phyloP scores from a whole-genome alignment of 1,284 basidiomycete genomes.

The Cutaneotrichosporon daszewskae region DNA sequence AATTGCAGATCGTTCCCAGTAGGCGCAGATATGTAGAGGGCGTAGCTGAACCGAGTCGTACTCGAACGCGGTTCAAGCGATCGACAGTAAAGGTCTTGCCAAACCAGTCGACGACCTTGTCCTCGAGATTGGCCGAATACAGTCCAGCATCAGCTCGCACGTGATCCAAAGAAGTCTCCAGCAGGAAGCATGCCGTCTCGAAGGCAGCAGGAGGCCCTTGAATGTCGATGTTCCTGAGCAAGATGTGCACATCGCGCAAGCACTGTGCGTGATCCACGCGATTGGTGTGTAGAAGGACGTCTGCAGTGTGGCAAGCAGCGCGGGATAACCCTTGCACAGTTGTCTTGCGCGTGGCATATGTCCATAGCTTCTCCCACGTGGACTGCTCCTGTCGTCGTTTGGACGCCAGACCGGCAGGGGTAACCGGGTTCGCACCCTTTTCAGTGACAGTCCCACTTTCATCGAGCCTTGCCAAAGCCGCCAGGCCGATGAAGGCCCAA shows the following conservation, averaged over 20 bases:
- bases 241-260: constrained; percentile 63
- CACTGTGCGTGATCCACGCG: constrained; percentile 57
- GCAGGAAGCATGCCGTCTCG: constrained; percentile 78
- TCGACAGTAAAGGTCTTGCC: constrained; percentile 49
- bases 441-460: background rate
- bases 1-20: constrained; percentile 58
- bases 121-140: constrained; percentile 72
- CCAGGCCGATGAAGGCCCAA: constrained; percentile 75
- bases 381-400: constrained; percentile 6
- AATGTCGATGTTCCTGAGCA: constrained; percentile 73
- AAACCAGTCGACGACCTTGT: constrained; percentile 77
- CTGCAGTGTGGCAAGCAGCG: constrained; percentile 71
- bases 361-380: constrained; percentile 74
- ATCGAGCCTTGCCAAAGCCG: constrained; percentile 48
- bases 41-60: constrained; percentile 51
- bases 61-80: constrained; percentile 47
- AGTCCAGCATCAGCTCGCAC: constrained; percentile 71
- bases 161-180: constrained; percentile 60
- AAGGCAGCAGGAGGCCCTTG: constrained; percentile 77
- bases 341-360: constrained; percentile 67
- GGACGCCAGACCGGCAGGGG: constrained; percentile 10
- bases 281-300: constrained; percentile 50
- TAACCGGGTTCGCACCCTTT: constrained; percentile 18
- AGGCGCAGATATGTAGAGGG: constrained; percentile 61
- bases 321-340: constrained; percentile 63